Percentiles rank a stretch among this genome's conserved stretches.
Evolutionary conservation across 768 basidiomycete species (phyloP).

Genomic region (Favolaschia claudopus): DNA sequence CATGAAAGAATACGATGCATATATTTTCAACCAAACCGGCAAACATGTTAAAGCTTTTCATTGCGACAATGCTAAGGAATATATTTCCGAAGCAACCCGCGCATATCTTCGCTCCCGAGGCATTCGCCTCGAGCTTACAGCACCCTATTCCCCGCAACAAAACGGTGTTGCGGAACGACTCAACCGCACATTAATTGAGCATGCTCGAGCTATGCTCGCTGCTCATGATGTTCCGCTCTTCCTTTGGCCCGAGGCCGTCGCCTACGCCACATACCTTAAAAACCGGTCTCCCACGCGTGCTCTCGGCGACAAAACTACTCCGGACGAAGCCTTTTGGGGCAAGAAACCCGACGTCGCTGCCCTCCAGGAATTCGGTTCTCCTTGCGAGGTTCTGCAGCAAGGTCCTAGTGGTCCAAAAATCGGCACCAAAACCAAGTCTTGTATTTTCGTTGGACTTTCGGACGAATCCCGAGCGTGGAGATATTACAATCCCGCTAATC

Average conservation of each 20-base stretch:
- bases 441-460: too few relatives aligned
- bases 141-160: slow-evolving; percentile 34
- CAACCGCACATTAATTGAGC: slow-evolving; percentile 31
- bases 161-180: slow-evolving; percentile 37
- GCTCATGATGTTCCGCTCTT: slow-evolving; percentile 1
- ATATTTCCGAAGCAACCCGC: neutral
- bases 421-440: too few relatives aligned
- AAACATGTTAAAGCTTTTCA: neutral
- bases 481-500: too few relatives aligned
- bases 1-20: neutral
- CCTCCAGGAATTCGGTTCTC: neutral
- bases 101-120: too few relatives aligned
- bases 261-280: slow-evolving; percentile 29
- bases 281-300: too few relatives aligned
- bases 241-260: slow-evolving; percentile 27
- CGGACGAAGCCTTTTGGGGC: too few relatives aligned
- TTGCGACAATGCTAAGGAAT: slow-evolving; percentile 30
- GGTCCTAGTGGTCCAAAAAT: neutral
- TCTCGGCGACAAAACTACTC: too few relatives aligned
- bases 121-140: too few relatives aligned
- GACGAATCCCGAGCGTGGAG: too few relatives aligned
- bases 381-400: neutral
- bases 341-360: too few relatives aligned
- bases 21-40: neutral
- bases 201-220: slow-evolving; percentile 26